Percentiles rank a stretch among this genome's conserved stretches.
These are phyloP conservation scores for Citrus unshiu DNA, from an alignment of 345 rosid genomes.

Conservation along the genomic window DNA sequence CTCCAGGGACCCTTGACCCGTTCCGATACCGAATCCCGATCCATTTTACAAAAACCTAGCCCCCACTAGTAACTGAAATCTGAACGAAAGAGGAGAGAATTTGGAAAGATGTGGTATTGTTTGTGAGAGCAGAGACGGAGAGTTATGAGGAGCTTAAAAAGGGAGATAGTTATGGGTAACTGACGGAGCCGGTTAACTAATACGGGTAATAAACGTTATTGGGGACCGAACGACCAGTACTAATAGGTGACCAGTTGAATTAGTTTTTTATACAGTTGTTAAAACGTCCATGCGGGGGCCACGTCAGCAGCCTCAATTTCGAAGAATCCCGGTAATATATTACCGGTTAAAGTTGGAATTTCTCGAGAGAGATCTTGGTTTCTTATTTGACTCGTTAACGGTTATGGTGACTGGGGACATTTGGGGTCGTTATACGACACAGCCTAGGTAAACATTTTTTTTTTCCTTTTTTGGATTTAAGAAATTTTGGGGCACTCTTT, in stretches of 20 bases:
- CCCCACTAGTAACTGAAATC: neutral
- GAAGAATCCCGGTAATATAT: slow-evolving; percentile 5
- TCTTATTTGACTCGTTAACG: slow-evolving; percentile 12
- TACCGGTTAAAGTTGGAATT: neutral
- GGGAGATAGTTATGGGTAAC: slow-evolving; percentile 18
- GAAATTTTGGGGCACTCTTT: too few relatives aligned
- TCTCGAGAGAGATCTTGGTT: neutral
- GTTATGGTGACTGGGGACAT: neutral
- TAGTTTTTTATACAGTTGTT: slow-evolving; percentile 15
- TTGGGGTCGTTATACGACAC: neutral
- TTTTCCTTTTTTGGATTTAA: too few relatives aligned
- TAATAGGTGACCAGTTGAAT: slow-evolving; percentile 24
- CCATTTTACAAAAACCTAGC: neutral
- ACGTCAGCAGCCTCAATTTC: slow-evolving; percentile 19
- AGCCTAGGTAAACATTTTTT: too few relatives aligned
- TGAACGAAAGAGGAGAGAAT: neutral
- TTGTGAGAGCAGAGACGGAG: neutral
- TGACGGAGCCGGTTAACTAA: slow-evolving; percentile 22
- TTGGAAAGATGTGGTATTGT: neutral
- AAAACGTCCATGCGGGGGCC: slow-evolving; percentile 15
- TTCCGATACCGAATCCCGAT: slow-evolving; percentile 14
- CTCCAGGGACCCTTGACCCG: slow-evolving; percentile 60
- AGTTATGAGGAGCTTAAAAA: slow-evolving; percentile 6
- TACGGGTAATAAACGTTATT: neutral
- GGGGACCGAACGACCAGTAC: slow-evolving; percentile 8